Percentiles rank a stretch among this genome's conserved stretches.
Evolutionary conservation across 768 basidiomycete genomes (phyloP).

Genomic region (Hygrocybe punicea): DNA sequence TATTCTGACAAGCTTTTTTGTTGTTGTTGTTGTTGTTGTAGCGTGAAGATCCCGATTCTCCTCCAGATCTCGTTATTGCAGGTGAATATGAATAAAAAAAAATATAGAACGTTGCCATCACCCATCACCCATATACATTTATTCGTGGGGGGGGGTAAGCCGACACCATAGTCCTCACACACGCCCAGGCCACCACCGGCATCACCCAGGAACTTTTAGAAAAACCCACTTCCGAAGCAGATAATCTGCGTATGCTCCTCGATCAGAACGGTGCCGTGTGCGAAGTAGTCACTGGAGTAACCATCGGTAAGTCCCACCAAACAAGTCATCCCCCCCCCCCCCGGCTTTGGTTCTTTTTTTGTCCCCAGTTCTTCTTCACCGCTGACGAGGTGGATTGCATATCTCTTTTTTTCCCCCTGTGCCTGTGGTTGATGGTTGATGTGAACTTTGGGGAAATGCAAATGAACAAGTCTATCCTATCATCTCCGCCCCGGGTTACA

Average conservation of each 20-base stretch:
- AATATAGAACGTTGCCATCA: too few species aligned
- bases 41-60: conserved; percentile 57
- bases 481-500: conserved; percentile 72
- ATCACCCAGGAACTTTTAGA: conserved; percentile 76
- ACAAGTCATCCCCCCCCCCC: too few species aligned
- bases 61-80: conserved; percentile 77
- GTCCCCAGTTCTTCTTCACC: background rate
- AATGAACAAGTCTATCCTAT: conserved; percentile 65
- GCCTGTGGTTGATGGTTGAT: too few species aligned
- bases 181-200: conserved; percentile 55
- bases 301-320: conserved; percentile 57
- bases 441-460: too few species aligned
- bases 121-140: too few species aligned
- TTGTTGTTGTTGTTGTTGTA: too few species aligned
- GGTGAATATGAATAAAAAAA: conserved; percentile 46
- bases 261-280: conserved; percentile 84
- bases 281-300: conserved; percentile 90
- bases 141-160: too few species aligned
- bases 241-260: conserved; percentile 83
- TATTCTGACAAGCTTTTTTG: too few species aligned
- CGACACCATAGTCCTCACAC: conserved; percentile 92
- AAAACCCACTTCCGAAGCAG: conserved; percentile 75
- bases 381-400: too few species aligned
- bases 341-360: too few species aligned
- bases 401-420: too few species aligned